These are phyloP conservation scores for Cucurbita moschata DNA, from an alignment of 306 rosid genomes.

Conservation along the genomic window DNA sequence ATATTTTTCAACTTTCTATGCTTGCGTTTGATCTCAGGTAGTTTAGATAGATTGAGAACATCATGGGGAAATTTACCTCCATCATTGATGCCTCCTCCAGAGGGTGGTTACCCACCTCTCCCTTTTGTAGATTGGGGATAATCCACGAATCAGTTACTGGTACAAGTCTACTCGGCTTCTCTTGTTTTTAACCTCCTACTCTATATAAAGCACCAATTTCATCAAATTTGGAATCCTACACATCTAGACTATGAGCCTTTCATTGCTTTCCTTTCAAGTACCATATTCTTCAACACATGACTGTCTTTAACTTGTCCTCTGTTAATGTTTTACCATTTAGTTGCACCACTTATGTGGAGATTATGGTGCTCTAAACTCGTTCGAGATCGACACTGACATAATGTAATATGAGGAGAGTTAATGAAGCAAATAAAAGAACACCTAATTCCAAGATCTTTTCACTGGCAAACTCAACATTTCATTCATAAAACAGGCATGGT, in stretches of 20 bases:
- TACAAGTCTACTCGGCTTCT: neutral
- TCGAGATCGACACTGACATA: neutral
- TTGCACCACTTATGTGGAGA: neutral
- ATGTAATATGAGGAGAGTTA: neutral
- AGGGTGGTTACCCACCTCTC: conserved; percentile 37
- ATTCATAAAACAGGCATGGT: neutral
- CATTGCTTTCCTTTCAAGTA: neutral
- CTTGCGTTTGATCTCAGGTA: conserved; percentile 15
- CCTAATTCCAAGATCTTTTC: neutral
- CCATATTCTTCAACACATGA: no score
- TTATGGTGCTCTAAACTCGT: neutral
- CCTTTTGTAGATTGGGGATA: conserved; percentile 63
- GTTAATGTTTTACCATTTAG: neutral
- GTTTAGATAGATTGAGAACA: conserved; percentile 29
- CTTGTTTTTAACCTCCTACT: neutral
- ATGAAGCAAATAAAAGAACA: neutral
- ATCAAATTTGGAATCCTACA: neutral
- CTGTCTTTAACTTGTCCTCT: neutral
- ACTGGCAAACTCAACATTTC: conserved; percentile 4
- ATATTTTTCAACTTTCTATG: neutral
- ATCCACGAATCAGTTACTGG: neutral
- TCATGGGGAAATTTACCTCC: conserved; percentile 67
- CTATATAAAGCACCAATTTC: neutral
- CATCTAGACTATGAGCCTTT: neutral
- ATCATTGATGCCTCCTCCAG: conserved; percentile 55